Evolutionary conservation across 805 yeast genomes (phyloP).

Genomic region (Candida tibetensis): DNA sequence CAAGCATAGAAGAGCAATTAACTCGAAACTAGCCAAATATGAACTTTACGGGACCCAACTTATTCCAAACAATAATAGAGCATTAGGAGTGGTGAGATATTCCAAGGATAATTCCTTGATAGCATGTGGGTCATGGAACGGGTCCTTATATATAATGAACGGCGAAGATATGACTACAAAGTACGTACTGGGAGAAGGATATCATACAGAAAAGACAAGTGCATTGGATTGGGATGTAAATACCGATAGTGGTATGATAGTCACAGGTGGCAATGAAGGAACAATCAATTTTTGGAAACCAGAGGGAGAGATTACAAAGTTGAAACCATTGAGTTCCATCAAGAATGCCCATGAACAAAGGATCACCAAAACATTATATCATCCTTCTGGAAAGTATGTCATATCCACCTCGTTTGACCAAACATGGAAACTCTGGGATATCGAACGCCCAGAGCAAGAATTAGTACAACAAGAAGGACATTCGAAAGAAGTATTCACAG

Average conservation of each 20-base stretch:
- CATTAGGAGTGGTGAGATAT: conserved; percentile 58
- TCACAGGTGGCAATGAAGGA: conserved; percentile 42
- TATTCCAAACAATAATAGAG: conserved; percentile 55
- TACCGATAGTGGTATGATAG: conserved; percentile 14
- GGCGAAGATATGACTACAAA: conserved; percentile 32
- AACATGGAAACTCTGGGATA: conserved; percentile 90
- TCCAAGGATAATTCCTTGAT: conserved; percentile 37
- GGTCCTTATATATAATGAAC: conserved; percentile 55
- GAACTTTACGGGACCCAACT: conserved; percentile 67
- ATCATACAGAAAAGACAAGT: conserved; percentile 65
- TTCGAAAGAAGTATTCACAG: conserved; percentile 61
- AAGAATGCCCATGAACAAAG: conserved; percentile 43
- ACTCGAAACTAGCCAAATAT: conserved; percentile 27
- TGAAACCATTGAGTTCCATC: conserved; percentile 18
- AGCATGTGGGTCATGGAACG: conserved; percentile 85
- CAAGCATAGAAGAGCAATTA: conserved; percentile 44
- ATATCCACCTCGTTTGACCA: conserved; percentile 78
- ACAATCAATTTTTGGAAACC: conserved; percentile 30
- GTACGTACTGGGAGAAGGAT: conserved; percentile 29
- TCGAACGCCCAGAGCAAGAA: conserved; percentile 40
- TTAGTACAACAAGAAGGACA: conserved; percentile 84
- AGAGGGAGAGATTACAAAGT: conserved; percentile 6
- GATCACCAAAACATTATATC: conserved; percentile 59
- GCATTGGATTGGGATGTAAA: conserved; percentile 63
- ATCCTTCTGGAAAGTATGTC: conserved; percentile 56